Conservation (phyloP, 768 basidiomycete species). For the Mrakia blollopis region DNA sequence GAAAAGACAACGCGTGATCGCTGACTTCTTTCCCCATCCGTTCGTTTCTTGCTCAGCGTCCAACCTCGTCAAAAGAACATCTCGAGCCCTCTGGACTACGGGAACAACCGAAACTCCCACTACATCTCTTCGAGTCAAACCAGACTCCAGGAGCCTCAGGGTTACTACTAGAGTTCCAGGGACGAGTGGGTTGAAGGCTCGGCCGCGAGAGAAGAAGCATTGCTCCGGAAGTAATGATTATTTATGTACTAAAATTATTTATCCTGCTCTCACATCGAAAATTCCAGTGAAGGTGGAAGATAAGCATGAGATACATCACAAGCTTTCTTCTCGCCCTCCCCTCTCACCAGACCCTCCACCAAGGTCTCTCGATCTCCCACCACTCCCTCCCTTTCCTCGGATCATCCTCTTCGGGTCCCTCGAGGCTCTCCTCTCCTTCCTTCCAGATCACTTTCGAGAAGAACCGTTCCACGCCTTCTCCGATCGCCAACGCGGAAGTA, state of each 20-base stretch:
- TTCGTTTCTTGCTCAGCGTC: too few species aligned
- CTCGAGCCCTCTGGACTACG: too few species aligned
- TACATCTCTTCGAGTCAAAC: background rate
- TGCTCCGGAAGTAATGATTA: too few species aligned
- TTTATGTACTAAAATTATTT: too few species aligned
- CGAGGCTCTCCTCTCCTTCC: background rate
- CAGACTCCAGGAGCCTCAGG: background rate
- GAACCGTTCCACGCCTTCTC: conserved; percentile 14
- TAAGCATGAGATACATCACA: too few species aligned
- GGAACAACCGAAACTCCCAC: too few species aligned
- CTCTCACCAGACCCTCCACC: background rate
- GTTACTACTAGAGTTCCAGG: too few species aligned
- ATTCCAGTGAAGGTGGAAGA: too few species aligned
- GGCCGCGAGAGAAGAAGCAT: too few species aligned
- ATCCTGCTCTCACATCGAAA: too few species aligned
- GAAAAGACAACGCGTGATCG: background rate
- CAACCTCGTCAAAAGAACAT: too few species aligned
- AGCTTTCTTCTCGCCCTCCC: background rate
- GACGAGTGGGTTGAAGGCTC: too few species aligned
- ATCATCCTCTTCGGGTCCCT: background rate
- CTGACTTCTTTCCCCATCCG: background rate
- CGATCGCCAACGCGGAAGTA: conserved; percentile 1
- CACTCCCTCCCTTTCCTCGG: background rate
- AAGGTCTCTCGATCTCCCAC: conserved; percentile 1
- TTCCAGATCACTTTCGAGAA: conserved; percentile 2